Evolutionary conservation across 2,329 filamentous ascomycete genomes (phyloP), one percentile per base, ranked within the genome.

Genomic region (Aspergillus fischeri): DNA sequence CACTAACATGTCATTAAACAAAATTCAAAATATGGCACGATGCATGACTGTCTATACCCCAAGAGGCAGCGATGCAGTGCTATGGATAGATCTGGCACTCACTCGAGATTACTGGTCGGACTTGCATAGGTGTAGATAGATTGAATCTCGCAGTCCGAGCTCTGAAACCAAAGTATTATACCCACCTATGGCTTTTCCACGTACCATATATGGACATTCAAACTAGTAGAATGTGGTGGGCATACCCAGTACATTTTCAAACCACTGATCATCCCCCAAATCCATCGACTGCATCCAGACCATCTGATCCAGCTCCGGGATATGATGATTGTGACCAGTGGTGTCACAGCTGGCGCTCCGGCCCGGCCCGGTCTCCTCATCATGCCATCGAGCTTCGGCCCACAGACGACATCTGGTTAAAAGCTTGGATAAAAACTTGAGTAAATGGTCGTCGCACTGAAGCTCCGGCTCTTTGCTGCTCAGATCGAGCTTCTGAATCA

Each of bases 141-240:
- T 25, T 25, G 25, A 25, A 25, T 5, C 3, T 4, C 25, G 25
- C 25, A 25, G 25, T 25, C 3, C 4, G 4, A 25, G 25, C 25
- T 25, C 25, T 25, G 3, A 25, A 25, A 25, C 25, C 25, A 25
- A 6, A 4, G 4, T 25, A 25, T 25, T 25, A 25, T 25, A 2
- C 4, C 25, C 3, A 25, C 25, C 25, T 25, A 28, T 28, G 27
- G 27, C 7, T 28, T 28, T 27, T 28, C 27, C 27, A 28, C 7
- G 1, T 28, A 28, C 27, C 27, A 2, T 28, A 8, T 28, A 9
- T 9, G 28, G 8, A 28, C 28, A 4, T 20, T n/a, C n/a, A 11
- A 74, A 57, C 51, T 71, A 67, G 47, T 73, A 65, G 53, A 76
- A 80, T 2, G 59, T 58, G 2, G 57, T 59, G 17, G 61, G 55